A percentile compares a stretch with the other conserved stretches of the same genome.
phyloP scores from a whole-genome alignment of 495 filamentous ascomycete genomes.

The Penicillium cataractarum region DNA sequence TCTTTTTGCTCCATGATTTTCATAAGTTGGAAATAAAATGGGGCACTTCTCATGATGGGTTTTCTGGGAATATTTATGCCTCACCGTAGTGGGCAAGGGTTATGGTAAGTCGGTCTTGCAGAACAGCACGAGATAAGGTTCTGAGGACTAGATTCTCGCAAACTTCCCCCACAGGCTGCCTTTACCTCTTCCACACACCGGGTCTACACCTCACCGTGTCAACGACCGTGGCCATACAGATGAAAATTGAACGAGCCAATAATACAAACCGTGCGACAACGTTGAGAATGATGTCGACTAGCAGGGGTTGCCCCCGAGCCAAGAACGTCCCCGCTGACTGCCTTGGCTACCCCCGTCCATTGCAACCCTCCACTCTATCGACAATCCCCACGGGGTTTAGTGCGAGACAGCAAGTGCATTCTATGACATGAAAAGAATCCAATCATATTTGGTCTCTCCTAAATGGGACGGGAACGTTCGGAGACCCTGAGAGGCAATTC shows the following conservation, averaged over 20 bases:
- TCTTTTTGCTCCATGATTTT: too few relatives aligned
- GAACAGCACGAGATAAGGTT: too few relatives aligned
- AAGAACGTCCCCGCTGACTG: background rate
- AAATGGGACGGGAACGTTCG: background rate
- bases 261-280: background rate
- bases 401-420: background rate
- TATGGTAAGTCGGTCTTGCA: too few relatives aligned
- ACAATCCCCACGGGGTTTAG: background rate
- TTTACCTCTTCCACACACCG: background rate
- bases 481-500: background rate
- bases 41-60: too few relatives aligned
- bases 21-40: too few relatives aligned
- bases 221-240: background rate
- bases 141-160: too few relatives aligned
- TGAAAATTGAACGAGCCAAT: background rate
- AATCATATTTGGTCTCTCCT: background rate
- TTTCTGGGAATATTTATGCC: too few relatives aligned
- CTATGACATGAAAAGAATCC: background rate
- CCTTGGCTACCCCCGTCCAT: background rate
- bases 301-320: background rate
- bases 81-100: too few relatives aligned
- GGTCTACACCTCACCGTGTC: background rate
- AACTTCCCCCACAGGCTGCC: background rate
- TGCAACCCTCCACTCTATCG: background rate
- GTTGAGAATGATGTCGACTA: background rate